Evolutionary conservation across 1,139 yeast species (phyloP).

Genomic region (Scheffersomyces segobiensis): DNA sequence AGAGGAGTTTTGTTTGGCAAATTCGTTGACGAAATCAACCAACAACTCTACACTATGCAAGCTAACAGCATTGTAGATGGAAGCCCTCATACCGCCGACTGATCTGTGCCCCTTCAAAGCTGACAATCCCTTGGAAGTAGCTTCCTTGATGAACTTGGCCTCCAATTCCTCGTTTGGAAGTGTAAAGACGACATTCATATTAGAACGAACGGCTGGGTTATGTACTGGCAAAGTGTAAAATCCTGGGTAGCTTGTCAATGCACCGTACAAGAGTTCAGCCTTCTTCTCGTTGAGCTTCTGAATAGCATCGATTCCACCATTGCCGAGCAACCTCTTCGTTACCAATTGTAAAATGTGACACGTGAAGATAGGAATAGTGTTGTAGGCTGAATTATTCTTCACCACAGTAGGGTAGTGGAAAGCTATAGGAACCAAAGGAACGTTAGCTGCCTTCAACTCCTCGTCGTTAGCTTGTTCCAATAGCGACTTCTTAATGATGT

Average conservation of each 20-base stretch:
- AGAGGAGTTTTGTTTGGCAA: slow-evolving; percentile 47
- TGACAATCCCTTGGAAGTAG: slow-evolving; percentile 51
- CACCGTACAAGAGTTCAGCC: slow-evolving; percentile 60
- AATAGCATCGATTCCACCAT: slow-evolving; percentile 60
- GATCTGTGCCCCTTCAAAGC: slow-evolving; percentile 96
- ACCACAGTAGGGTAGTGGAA: slow-evolving; percentile 86
- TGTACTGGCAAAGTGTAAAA: slow-evolving; percentile 70
- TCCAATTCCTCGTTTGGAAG: slow-evolving; percentile 64
- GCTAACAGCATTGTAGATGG: slow-evolving; percentile 84
- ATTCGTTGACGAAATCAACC: slow-evolving; percentile 59
- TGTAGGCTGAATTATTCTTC: slow-evolving; percentile 87
- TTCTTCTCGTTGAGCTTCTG: slow-evolving; percentile 59
- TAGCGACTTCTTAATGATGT: slow-evolving; percentile 80
- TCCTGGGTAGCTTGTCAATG: slow-evolving; percentile 64
- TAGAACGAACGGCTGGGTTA: slow-evolving; percentile 59
- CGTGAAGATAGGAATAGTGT: slow-evolving; percentile 92
- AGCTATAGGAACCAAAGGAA: slow-evolving; percentile 86
- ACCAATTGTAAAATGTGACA: slow-evolving; percentile 83
- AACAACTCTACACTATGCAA: slow-evolving; percentile 62
- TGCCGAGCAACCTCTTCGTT: slow-evolving; percentile 55
- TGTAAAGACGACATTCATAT: slow-evolving; percentile 93
- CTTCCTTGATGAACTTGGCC: slow-evolving; percentile 62
- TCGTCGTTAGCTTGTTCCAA: slow-evolving; percentile 68
- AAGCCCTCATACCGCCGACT: slow-evolving; percentile 95
- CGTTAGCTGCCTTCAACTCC: slow-evolving; percentile 54